Evolutionary conservation across 2,329 filamentous ascomycete species (phyloP), one percentile per base, ranked within the genome.

Genomic region (Fonsecaea pugnacius): DNA sequence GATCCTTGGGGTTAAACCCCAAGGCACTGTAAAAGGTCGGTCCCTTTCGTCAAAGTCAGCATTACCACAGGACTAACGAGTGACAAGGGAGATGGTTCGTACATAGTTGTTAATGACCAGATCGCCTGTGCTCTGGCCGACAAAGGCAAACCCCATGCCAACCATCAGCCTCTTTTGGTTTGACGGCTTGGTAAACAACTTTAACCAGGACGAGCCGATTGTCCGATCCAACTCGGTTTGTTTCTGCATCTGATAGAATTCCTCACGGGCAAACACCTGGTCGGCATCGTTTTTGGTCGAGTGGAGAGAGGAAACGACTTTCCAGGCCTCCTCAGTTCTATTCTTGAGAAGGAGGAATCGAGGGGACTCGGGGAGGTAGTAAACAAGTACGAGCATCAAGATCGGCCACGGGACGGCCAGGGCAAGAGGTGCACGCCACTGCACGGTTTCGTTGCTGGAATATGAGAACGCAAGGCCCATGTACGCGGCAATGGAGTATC

Each of bases 301-400:
- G 67, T 84, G 80, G 21, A 84, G 73, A 0, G 74, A 70, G 21
- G 76, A 72, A 21, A 83, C 70, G 9, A 80, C 74, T 2, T 71
- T 71, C 38, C 73, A 69, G 10, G 76, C 73, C 72, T 82, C 78
- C 1, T 80, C 82, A 71, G 68, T 57, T 2, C 77, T 72, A 53
- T 75, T 78, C 53, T 81, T 75, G 8, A 77, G 74, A 9, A 82
- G 65, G 4, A 80, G 74, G 77, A 76, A 80, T 50, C 79, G 75
- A 8, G 69, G 66, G 30, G 46, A 69, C 52, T 72, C 70, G 4
- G 79, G 79, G 14, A 77, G 79, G 60, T 75, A 77, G 0, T 90
- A 91, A 4, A 82, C 72, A 66, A 72, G 75, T 10, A 70, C 71
- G 40, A 72, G 75, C 7, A 75, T 75, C 16, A 72, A 69, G 0